Conservation (phyloP, 129 eudicot genomes). For the Solidago caesia region DNA sequence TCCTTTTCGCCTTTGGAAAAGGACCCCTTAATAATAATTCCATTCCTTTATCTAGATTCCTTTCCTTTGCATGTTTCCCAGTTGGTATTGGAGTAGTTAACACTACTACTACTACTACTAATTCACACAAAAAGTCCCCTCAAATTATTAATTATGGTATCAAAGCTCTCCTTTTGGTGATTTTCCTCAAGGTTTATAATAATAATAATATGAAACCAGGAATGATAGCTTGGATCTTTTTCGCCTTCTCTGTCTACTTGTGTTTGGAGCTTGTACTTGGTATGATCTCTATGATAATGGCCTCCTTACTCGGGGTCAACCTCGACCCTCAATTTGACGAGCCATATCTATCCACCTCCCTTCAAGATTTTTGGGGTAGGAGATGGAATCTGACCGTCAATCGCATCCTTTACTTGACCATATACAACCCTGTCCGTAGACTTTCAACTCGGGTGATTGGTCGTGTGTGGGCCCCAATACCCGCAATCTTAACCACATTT, state of each 20-base stretch:
- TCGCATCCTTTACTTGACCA: conserved; percentile 54
- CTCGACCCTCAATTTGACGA: conserved; percentile 79
- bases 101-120: not conserved
- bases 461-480: conserved; percentile 50
- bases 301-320: conserved; percentile 28
- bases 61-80: conserved; percentile 31
- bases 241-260: conserved; percentile 42
- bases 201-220: conserved; percentile 36
- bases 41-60: conserved; percentile 22
- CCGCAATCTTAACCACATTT: conserved; percentile 51
- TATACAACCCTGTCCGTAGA: conserved; percentile 44
- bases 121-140: not conserved
- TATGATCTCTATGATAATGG: conserved; percentile 31
- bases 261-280: conserved; percentile 48
- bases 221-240: conserved; percentile 29
- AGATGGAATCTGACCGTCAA: conserved; percentile 88
- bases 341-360: conserved; percentile 69
- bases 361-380: conserved; percentile 89
- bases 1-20: conserved; percentile 35
- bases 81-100: not conserved
- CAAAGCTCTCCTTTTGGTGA: conserved; percentile 35
- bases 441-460: conserved; percentile 38
- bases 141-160: conserved; percentile 25
- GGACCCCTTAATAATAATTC: conserved; percentile 35
- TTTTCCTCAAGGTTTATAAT: conserved; percentile 35